phyloP scores from a whole-genome alignment of 768 basidiomycete species.

The Xerocomus spinulosus region DNA sequence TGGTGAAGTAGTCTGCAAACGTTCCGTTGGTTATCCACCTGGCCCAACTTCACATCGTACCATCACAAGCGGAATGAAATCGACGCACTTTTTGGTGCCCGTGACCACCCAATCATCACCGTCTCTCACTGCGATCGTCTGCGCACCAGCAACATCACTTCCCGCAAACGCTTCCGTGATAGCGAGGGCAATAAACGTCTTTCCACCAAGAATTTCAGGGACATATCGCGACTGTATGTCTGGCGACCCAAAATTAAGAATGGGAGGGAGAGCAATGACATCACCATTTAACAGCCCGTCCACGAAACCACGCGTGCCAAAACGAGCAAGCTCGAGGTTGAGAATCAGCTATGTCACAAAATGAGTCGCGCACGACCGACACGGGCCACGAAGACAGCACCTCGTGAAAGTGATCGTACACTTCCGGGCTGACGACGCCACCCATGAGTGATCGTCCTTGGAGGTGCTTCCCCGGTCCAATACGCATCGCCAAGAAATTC shows the following conservation, averaged over 20 bases:
- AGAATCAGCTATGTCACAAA: slow-evolving; percentile 54
- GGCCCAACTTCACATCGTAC: slow-evolving; percentile 11
- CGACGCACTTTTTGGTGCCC: slow-evolving; percentile 82
- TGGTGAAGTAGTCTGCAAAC: slow-evolving; percentile 83
- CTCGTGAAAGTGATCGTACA: slow-evolving; percentile 95
- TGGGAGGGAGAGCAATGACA: slow-evolving; percentile 86
- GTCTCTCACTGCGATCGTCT: slow-evolving; percentile 80
- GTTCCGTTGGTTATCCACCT: slow-evolving; percentile 91
- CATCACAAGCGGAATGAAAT: neutral
- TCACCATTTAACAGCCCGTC: slow-evolving; percentile 80
- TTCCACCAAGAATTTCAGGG: slow-evolving; percentile 68
- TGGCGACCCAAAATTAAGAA: slow-evolving; percentile 82
- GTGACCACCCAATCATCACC: slow-evolving; percentile 85
- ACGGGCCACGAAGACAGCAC: slow-evolving; percentile 31
- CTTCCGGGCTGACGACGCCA: slow-evolving; percentile 76
- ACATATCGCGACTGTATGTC: slow-evolving; percentile 68
- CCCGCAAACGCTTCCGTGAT: slow-evolving; percentile 94
- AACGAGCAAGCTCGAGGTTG: slow-evolving; percentile 76
- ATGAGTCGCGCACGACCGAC: neutral
- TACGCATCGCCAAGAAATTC: slow-evolving; percentile 60
- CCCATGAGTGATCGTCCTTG: slow-evolving; percentile 75
- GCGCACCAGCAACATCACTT: slow-evolving; percentile 78
- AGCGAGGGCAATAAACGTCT: slow-evolving; percentile 84
- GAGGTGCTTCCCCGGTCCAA: slow-evolving; percentile 81
- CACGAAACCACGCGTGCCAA: slow-evolving; percentile 81